Evolutionary conservation across 2,329 filamentous ascomycete genomes (phyloP).

Genomic region (Colletotrichum sp.): DNA sequence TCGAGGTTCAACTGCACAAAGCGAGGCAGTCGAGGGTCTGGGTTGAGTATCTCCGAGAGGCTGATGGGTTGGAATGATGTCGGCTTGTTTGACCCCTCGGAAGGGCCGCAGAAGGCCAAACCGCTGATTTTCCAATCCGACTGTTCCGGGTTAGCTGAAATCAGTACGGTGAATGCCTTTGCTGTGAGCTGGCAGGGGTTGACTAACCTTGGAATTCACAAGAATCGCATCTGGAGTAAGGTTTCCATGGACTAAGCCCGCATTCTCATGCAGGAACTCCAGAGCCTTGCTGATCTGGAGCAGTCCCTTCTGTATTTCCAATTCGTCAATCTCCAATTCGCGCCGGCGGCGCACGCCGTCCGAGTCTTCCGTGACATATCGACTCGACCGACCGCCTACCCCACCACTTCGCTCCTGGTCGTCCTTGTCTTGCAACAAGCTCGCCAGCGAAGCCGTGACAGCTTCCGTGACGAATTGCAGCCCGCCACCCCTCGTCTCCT

Average conservation of each 20-base stretch:
- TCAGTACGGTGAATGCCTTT: background rate
- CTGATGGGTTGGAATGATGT: constrained; percentile 81
- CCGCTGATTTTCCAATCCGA: constrained; percentile 99
- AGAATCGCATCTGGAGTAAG: constrained; percentile 92
- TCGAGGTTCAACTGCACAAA: constrained; percentile 90
- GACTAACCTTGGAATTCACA: constrained; percentile 84
- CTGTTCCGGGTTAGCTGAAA: constrained; percentile 47
- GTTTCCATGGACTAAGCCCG: constrained; percentile 91
- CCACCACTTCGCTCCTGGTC: constrained; percentile 77
- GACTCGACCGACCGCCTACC: constrained; percentile 73
- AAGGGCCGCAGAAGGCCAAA: constrained; percentile 85
- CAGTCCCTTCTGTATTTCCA: constrained; percentile 96
- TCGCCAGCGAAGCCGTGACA: constrained; percentile 86
- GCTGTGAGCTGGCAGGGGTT: background rate
- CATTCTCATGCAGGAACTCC: constrained; percentile 95
- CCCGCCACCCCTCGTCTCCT: constrained; percentile 89
- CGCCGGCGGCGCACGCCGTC: constrained; percentile 75
- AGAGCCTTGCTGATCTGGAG: constrained; percentile 92
- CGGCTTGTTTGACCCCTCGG: constrained; percentile 75
- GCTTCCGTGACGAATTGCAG: constrained; percentile 95
- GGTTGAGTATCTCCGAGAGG: constrained; percentile 82
- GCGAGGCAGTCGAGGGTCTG: constrained; percentile 82
- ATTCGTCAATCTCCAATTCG: constrained; percentile 92
- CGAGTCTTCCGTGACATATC: constrained; percentile 81
- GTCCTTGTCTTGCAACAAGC: constrained; percentile 86